Evolutionary conservation across 164 flowering plant genomes (phyloP).

Genomic region (Platanus orientalis): DNA sequence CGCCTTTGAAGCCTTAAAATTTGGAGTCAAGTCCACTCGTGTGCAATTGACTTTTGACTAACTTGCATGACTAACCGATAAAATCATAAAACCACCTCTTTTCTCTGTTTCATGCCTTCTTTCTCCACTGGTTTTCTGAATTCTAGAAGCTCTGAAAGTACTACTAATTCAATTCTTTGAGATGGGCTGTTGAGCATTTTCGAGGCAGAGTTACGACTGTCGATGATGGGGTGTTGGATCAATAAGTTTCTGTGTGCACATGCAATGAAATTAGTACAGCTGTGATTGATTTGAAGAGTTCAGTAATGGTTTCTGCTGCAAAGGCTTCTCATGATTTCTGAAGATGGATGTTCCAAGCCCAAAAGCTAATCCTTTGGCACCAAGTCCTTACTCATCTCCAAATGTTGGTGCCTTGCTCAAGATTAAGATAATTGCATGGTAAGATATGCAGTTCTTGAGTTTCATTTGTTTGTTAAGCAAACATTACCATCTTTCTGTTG

Average conservation of each 20-base stretch:
- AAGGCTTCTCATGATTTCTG: constrained; percentile 9
- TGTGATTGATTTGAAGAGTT: constrained; percentile 2
- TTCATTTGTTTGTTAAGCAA: background rate
- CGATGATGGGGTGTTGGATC: background rate
- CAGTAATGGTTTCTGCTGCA: constrained; percentile 1
- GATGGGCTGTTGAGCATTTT: constrained; percentile 7
- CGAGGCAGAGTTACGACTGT: background rate
- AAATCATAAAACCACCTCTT: constrained; percentile 30
- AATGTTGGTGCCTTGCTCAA: constrained; percentile 62
- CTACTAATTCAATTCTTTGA: constrained; percentile 16
- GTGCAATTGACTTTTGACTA: constrained; percentile 50
- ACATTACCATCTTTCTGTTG: constrained; percentile 2
- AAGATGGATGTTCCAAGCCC: constrained; percentile 52
- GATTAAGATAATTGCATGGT: constrained; percentile 78
- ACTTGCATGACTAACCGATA: constrained; percentile 17
- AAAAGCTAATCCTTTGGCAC: constrained; percentile 34
- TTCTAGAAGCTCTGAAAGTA: constrained; percentile 22
- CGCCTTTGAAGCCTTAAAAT: constrained; percentile 50
- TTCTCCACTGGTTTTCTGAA: constrained; percentile 18
- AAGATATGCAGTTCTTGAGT: constrained; percentile 10
- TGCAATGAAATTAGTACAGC: background rate
- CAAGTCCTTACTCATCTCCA: constrained; percentile 73
- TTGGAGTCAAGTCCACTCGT: constrained; percentile 51
- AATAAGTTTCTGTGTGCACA: background rate
- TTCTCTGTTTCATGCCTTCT: constrained; percentile 4